Evolutionary conservation across 139 green algal species (phyloP).

Genomic region (Volvox reticuliferus): DNA sequence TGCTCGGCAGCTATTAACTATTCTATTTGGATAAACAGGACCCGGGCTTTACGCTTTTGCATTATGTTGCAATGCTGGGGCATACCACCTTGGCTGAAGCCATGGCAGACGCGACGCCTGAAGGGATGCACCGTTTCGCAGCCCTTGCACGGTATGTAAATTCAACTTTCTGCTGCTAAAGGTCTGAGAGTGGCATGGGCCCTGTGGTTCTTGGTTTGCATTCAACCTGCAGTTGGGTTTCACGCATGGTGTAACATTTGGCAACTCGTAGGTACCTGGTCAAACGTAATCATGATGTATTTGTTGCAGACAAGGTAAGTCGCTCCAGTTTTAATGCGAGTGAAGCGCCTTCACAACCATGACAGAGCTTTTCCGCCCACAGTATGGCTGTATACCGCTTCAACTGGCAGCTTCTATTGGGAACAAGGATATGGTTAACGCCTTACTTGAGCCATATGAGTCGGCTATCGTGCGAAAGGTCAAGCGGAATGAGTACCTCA

Average conservation of each 20-base stretch:
- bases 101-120: neutral
- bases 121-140: neutral
- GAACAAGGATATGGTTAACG: constrained; percentile 22
- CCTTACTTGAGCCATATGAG: constrained; percentile 33
- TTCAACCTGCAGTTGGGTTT: neutral
- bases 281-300: neutral
- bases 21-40: constrained; percentile 1
- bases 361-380: neutral
- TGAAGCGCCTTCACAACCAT: neutral
- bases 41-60: constrained; percentile 9
- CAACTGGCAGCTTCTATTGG: constrained; percentile 10
- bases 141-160: constrained; percentile 1
- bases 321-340: too few relatives aligned
- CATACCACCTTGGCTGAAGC: constrained; percentile 12
- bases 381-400: constrained; percentile 44
- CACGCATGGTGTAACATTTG: neutral
- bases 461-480: neutral
- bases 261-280: constrained; percentile 15
- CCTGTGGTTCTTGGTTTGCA: neutral
- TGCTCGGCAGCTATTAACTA: neutral
- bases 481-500: constrained; percentile 31
- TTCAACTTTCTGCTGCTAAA: neutral
- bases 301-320: constrained; percentile 5
- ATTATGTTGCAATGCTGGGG: constrained; percentile 37
- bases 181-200: neutral